A percentile compares a stretch with the other conserved stretches of the same genome.
Evolutionary conservation across 169 alveolate species (phyloP).

Genomic region (Miamiensis avidus): DNA sequence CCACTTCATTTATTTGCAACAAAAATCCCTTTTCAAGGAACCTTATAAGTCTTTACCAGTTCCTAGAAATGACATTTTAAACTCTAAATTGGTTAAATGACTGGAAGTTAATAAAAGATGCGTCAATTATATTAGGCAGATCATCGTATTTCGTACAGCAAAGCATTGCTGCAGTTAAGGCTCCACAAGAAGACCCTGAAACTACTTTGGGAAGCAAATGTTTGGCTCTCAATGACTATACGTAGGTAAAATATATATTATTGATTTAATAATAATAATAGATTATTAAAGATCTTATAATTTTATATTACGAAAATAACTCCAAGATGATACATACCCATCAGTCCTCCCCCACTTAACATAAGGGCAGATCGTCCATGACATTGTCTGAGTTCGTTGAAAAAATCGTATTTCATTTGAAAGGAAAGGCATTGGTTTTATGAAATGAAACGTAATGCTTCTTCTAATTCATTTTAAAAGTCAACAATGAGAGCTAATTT

Average conservation of each 20-base stretch:
- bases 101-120: not conserved
- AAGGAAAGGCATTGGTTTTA: conserved; percentile 24
- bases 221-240: conserved; percentile 55
- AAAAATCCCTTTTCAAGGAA: conserved; percentile 22
- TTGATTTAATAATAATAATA: too few relatives aligned
- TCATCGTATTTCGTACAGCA: conserved; percentile 48
- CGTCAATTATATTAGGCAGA: conserved; percentile 37
- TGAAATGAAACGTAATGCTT: conserved; percentile 45
- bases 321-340: conserved; percentile 77
- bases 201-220: conserved; percentile 65
- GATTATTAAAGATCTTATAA: too few relatives aligned
- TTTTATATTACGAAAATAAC: conserved; percentile 2
- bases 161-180: conserved; percentile 60
- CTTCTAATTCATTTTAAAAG: conserved; percentile 55
- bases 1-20: conserved; percentile 30
- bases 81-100: not conserved
- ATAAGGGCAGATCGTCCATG: conserved; percentile 71
- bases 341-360: conserved; percentile 70
- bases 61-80: not conserved
- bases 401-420: conserved; percentile 56
- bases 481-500: conserved; percentile 44
- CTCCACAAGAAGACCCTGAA: conserved; percentile 76
- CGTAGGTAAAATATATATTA: too few relatives aligned
- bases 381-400: conserved; percentile 64
- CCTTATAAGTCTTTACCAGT: conserved; percentile 24